These are phyloP conservation scores for Pyrrhoderma lamaoense DNA, from an alignment of 1,284 basidiomycete genomes.

Conservation along the genomic window DNA sequence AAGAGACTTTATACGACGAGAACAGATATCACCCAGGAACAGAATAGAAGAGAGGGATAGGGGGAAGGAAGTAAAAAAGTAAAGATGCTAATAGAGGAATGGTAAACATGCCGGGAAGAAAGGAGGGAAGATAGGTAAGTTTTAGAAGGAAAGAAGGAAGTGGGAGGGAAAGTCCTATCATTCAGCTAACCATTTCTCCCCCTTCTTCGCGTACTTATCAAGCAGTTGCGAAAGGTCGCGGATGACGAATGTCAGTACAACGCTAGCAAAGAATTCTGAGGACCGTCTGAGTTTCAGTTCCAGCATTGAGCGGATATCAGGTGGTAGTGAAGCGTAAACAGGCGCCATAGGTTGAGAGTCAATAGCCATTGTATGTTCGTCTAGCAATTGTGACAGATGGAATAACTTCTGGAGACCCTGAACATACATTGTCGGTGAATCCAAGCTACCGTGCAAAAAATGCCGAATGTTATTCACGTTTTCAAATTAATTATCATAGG, in stretches of 20 bases:
- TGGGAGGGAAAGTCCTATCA: constrained; percentile 26
- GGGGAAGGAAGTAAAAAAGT: neutral
- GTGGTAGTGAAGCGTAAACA: constrained; percentile 63
- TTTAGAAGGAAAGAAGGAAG: neutral
- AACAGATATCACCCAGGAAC: neutral
- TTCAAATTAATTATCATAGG: no score
- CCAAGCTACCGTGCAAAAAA: constrained; percentile 48
- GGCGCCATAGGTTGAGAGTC: constrained; percentile 55
- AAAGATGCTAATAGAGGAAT: neutral
- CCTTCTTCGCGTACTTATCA: constrained; percentile 89
- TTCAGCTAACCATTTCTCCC: constrained; percentile 82
- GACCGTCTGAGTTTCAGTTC: constrained; percentile 72
- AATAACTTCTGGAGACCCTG: constrained; percentile 75
- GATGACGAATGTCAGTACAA: constrained; percentile 88
- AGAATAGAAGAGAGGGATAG: neutral
- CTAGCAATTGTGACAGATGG: constrained; percentile 69
- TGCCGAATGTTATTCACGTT: no score
- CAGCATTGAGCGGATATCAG: constrained; percentile 54
- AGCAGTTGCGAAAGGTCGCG: constrained; percentile 77
- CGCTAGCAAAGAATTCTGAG: constrained; percentile 87
- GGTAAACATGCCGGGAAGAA: neutral
- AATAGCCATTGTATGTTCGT: constrained; percentile 79
- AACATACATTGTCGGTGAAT: constrained; percentile 84
- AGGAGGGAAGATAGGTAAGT: neutral
- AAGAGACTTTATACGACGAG: neutral